Evolutionary conservation across 2,329 filamentous ascomycete species (phyloP).

Genomic region (Pleochaeta shiraiana): DNA sequence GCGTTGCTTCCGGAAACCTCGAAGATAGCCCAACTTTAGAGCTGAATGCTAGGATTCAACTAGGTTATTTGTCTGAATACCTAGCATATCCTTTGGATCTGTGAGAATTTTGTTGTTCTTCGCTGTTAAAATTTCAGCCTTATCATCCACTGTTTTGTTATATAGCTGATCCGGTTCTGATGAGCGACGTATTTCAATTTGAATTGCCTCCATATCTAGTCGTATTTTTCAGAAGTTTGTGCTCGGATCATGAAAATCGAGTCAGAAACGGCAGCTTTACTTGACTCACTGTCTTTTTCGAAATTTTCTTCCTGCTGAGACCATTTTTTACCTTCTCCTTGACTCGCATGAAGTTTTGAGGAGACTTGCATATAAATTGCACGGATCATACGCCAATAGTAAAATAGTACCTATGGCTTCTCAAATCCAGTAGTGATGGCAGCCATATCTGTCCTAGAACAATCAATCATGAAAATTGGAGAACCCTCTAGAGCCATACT

Average conservation of each 20-base stretch:
- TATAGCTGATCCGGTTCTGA: too few relatives aligned
- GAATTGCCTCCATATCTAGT: too few relatives aligned
- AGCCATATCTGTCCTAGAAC: not conserved
- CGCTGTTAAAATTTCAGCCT: not conserved
- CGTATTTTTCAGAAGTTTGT: too few relatives aligned
- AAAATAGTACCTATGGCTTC: not conserved
- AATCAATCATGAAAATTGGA: not conserved
- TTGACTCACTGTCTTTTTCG: too few relatives aligned
- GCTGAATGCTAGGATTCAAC: not conserved
- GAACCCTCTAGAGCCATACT: not conserved
- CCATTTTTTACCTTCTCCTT: too few relatives aligned
- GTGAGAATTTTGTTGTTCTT: not conserved
- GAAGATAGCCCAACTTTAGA: not conserved
- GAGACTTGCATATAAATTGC: too few relatives aligned
- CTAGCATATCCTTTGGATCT: not conserved
- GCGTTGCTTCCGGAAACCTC: not conserved
- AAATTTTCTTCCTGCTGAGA: too few relatives aligned
- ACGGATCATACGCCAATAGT: too few relatives aligned
- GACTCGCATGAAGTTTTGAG: too few relatives aligned
- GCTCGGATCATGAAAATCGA: too few relatives aligned
- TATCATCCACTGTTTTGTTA: not conserved
- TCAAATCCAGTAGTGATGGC: not conserved
- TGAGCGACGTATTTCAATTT: too few relatives aligned
- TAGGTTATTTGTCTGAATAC: not conserved
- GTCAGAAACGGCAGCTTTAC: too few relatives aligned